These are phyloP conservation scores for Cicer chorassanicum DNA, from an alignment of 306 rosid genomes.

Conservation along the genomic window DNA sequence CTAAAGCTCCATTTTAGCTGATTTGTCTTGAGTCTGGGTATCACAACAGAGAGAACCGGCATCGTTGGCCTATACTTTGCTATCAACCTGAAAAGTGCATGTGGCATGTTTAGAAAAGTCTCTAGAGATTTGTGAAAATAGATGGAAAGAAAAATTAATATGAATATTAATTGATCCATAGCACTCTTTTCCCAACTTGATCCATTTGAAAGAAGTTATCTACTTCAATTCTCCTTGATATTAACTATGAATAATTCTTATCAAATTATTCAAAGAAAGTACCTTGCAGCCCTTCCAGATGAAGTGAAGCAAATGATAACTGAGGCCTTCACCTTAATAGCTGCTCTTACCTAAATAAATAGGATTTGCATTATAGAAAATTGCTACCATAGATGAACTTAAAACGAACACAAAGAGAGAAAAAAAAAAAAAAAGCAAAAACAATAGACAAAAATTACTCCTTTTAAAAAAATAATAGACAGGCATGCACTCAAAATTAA, in stretches of 20 bases:
- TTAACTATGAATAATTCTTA: slow-evolving; percentile 21
- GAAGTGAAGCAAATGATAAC: slow-evolving; percentile 96
- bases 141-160: slow-evolving; percentile 22
- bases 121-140: slow-evolving; percentile 14
- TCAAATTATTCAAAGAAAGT: slow-evolving; percentile 24
- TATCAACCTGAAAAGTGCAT: slow-evolving; percentile 69
- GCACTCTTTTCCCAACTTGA: slow-evolving; percentile 8
- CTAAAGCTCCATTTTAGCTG: slow-evolving; percentile 93
- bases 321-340: slow-evolving; percentile 99
- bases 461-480: not conserved
- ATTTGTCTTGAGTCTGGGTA: slow-evolving; percentile 79
- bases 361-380: slow-evolving; percentile 33
- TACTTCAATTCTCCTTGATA: slow-evolving; percentile 19
- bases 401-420: slow-evolving; percentile 25
- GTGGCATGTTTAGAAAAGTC: slow-evolving; percentile 9
- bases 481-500: slow-evolving; percentile 21
- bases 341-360: slow-evolving; percentile 85
- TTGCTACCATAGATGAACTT: slow-evolving; percentile 34
- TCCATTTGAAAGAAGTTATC: slow-evolving; percentile 16
- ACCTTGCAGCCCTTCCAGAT: slow-evolving; percentile 99
- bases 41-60: slow-evolving; percentile 93
- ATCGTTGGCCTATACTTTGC: slow-evolving; percentile 94
- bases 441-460: not conserved
- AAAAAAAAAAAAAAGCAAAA: slow-evolving; percentile 8
- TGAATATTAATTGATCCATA: slow-evolving; percentile 26